Percentiles rank a stretch among this genome's conserved stretches.
phyloP scores from a whole-genome alignment of 2,329 filamentous ascomycete species.

The Colletotrichum lini region DNA sequence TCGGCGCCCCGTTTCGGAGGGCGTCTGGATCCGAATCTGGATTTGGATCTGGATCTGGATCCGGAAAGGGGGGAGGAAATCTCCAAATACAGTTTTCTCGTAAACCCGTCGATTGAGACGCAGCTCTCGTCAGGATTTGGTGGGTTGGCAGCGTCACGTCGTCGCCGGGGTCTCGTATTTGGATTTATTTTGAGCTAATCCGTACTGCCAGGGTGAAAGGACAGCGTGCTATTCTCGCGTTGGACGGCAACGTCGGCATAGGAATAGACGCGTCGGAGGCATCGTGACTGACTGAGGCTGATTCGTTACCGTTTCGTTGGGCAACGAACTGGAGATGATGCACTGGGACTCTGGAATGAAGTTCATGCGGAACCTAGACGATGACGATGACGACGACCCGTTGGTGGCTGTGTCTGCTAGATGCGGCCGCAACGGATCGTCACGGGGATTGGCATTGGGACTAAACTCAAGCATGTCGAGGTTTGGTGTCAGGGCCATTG shows the following conservation, averaged over 20 bases:
- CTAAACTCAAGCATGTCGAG: not conserved
- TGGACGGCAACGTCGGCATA: not conserved
- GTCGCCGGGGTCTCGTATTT: not conserved
- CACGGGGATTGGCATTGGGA: not conserved
- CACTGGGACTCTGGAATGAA: not conserved
- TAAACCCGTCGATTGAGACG: not conserved
- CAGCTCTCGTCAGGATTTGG: not conserved
- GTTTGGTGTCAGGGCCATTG: not conserved
- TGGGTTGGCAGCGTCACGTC: not conserved
- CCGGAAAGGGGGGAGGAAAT: not conserved
- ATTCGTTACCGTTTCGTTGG: slow-evolving; percentile 53
- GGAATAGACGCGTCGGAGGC: not conserved
- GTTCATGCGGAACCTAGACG: not conserved
- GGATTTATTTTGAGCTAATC: not conserved
- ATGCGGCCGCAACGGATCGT: slow-evolving; percentile 19
- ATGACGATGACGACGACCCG: not conserved
- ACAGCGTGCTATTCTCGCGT: not conserved
- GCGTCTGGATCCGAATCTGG: not conserved
- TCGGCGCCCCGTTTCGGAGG: slow-evolving; percentile 15
- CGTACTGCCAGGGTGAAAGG: not conserved
- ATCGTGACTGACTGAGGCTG: slow-evolving; percentile 37
- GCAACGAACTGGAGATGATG: slow-evolving; percentile 31
- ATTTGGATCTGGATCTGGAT: not conserved
- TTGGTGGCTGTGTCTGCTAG: slow-evolving; percentile 24
- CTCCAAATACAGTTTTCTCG: not conserved